Evolutionary conservation across 495 filamentous ascomycete genomes (phyloP).

Genomic region (Platismatia glauca): DNA sequence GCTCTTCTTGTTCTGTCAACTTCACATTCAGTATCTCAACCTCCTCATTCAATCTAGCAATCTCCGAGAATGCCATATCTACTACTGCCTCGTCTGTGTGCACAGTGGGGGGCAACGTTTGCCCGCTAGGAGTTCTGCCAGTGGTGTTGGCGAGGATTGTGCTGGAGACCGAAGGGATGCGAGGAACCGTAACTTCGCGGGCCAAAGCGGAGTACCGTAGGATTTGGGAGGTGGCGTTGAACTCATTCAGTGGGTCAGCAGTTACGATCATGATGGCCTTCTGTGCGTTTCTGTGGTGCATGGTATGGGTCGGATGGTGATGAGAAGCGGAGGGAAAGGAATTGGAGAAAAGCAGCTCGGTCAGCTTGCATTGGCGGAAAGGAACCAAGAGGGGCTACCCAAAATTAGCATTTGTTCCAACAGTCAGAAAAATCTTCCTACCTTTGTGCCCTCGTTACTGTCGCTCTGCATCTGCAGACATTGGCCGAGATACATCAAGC

Average conservation of each 20-base stretch:
- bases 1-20: slow-evolving; percentile 54
- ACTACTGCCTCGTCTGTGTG: slow-evolving; percentile 54
- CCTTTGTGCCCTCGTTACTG: slow-evolving; percentile 62
- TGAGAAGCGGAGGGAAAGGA: slow-evolving; percentile 67
- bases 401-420: neutral
- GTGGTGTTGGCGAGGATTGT: slow-evolving; percentile 46
- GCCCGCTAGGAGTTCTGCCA: slow-evolving; percentile 35
- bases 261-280: slow-evolving; percentile 95
- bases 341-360: slow-evolving; percentile 92
- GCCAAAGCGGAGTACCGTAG: slow-evolving; percentile 91
- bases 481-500: slow-evolving; percentile 94
- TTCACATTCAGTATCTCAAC: slow-evolving; percentile 53
- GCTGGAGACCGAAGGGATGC: slow-evolving; percentile 66
- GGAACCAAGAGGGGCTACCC: slow-evolving; percentile 66
- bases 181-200: slow-evolving; percentile 84
- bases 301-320: slow-evolving; percentile 35
- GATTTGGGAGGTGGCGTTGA: slow-evolving; percentile 94
- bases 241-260: slow-evolving; percentile 87
- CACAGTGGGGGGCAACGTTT: slow-evolving; percentile 40
- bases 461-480: slow-evolving; percentile 94
- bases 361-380: slow-evolving; percentile 93
- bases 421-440: slow-evolving; percentile 29
- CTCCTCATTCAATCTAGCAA: slow-evolving; percentile 63
- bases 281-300: slow-evolving; percentile 52
- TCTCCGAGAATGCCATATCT: slow-evolving; percentile 63